Base-by-base conservation (phyloP, 371 early-diverging fungal species). In the Circinella minor region DNA sequence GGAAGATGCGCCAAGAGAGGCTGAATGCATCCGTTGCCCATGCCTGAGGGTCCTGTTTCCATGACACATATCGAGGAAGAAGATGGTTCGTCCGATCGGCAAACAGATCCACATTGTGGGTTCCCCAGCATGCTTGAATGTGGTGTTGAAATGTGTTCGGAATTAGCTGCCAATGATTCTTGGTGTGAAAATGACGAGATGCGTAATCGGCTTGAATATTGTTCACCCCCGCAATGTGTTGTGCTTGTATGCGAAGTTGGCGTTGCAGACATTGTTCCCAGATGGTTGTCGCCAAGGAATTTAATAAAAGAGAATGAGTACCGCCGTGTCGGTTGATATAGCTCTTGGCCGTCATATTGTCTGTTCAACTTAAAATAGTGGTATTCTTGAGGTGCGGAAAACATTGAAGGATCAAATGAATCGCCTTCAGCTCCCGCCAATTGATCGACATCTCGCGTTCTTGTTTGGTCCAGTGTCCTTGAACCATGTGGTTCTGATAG, bases 291-390 rank as follows among this genome's bases (percentile, higher is more conserved):
- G 76, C 76, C 20, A 79, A 38, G 20, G 59, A 54, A 46, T 71
- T 51, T 34, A 79, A 61, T 0, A 61, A 60, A 1, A 71, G 43
- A 3, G 80, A 76, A 9, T 70, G 67, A 15, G 74, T 76, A 4
- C 74, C 72, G 37, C 74, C 76, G 61, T 74, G 75, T 15, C 71
- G 71, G 72, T 79, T 79, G 51, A 72, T 72, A 43, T 77, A 75
- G 0, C 72, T n/a, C 17, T 70, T 62, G 2, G 69, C 63, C 15
- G 75, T 80, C 0, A 59, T 72, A 57, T 80, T 80, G 76, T 77
- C 76, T 7, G 75, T 74, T 5, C 67, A 65, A 11, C 74, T 75
- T 13, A 80, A 48, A 4, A 74, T 55, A 0, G 65, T 70, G 3
- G 64, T 65, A 39, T 75, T 17, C 1, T 15, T 37, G 6, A 72